Percentiles rank a stretch among this genome's conserved stretches.
phyloP scores from a whole-genome alignment of 176 grass and related monocot genomes.

The Lolium perenne region DNA sequence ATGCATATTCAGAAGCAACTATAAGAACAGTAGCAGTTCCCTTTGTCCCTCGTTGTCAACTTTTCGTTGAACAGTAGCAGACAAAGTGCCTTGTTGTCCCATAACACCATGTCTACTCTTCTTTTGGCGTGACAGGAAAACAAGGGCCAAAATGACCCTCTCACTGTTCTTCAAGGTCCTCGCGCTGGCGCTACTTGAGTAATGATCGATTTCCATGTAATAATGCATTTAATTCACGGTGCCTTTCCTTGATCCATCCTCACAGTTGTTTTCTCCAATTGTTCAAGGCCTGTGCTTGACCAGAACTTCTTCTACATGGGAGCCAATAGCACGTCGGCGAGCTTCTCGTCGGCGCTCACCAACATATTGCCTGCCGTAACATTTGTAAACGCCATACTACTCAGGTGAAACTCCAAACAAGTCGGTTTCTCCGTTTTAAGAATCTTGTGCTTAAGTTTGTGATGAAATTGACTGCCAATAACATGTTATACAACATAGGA shows the following conservation, averaged over 20 bases:
- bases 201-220: conserved; percentile 28
- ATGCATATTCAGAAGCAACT: not conserved
- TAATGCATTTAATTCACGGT: not conserved
- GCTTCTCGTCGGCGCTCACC: conserved; percentile 80
- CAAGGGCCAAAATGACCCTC: conserved; percentile 72
- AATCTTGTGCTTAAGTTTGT: not conserved
- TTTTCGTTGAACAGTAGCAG: not conserved
- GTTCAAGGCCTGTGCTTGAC: conserved; percentile 83
- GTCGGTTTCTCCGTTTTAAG: not conserved
- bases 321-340: conserved; percentile 75
- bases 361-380: conserved; percentile 83
- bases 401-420: conserved; percentile 54
- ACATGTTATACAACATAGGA: conserved; percentile 44
- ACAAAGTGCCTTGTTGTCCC: not conserved
- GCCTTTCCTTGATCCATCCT: not conserved
- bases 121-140: conserved; percentile 62
- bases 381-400: conserved; percentile 75
- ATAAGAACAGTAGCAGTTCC: not conserved
- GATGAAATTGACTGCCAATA: not conserved
- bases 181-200: conserved; percentile 78
- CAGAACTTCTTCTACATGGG: conserved; percentile 98
- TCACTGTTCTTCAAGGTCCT: conserved; percentile 68
- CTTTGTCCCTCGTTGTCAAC: not conserved
- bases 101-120: conserved; percentile 7
- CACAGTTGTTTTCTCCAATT: conserved; percentile 1